A percentile compares a stretch with the other conserved stretches of the same genome.
These are phyloP conservation scores for Hamigera avellanea DNA, from an alignment of 495 filamentous ascomycete genomes.

Conservation along the genomic window DNA sequence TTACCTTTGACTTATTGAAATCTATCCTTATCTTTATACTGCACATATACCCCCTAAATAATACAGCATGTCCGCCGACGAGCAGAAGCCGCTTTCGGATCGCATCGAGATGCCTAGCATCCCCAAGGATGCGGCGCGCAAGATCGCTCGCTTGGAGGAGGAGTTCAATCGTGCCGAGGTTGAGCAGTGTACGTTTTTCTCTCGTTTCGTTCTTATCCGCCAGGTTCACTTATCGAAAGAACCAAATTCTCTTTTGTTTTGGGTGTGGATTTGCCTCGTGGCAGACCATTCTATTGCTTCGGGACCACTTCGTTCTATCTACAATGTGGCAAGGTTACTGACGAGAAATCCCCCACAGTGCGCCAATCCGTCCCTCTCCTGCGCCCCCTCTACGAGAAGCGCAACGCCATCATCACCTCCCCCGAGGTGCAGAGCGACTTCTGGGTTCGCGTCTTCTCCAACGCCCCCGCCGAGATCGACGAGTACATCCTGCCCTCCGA, in stretches of 20 bases:
- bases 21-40: no score
- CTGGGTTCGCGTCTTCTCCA: slow-evolving; percentile 80
- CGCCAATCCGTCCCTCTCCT: slow-evolving; percentile 22
- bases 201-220: background rate
- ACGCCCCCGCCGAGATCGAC: slow-evolving; percentile 72
- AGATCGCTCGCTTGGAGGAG: slow-evolving; percentile 27
- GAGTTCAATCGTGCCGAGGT: slow-evolving; percentile 26
- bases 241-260: slow-evolving; percentile 1
- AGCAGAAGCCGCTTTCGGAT: slow-evolving; percentile 18
- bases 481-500: slow-evolving; percentile 73
- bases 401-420: slow-evolving; percentile 50
- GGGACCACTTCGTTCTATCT: no score
- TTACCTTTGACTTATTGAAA: no score
- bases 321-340: slow-evolving; percentile 1
- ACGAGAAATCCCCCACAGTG: slow-evolving; percentile 18
- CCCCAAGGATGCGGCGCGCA: slow-evolving; percentile 16
- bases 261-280: slow-evolving; percentile 1
- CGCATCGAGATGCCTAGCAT: slow-evolving; percentile 23
- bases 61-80: slow-evolving; percentile 16
- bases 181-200: slow-evolving; percentile 27
- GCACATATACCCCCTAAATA: background rate
- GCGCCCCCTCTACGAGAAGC: slow-evolving; percentile 57
- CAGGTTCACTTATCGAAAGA: no score
- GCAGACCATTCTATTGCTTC: no score
- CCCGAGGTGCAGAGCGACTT: slow-evolving; percentile 56